phyloP scores from a whole-genome alignment of 2,329 filamentous ascomycete species.

The Verticillium nonalfalfae region DNA sequence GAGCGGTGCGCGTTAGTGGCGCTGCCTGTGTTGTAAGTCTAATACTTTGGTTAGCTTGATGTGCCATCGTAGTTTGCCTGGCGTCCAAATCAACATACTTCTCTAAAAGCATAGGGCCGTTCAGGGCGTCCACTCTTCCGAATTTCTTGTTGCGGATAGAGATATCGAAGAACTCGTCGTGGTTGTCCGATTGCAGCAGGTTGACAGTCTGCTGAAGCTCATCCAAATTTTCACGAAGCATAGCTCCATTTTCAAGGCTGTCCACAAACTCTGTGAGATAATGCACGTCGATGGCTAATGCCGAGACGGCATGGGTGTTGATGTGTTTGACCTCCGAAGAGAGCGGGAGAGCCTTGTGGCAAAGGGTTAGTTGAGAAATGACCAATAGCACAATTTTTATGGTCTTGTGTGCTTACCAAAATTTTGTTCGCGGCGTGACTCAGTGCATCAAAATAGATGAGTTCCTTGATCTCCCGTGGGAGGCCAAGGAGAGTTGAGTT shows the following conservation, averaged over 20 bases:
- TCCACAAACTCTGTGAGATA: conserved; percentile 85
- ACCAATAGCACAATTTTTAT: conserved; percentile 2
- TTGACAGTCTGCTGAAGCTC: conserved; percentile 90
- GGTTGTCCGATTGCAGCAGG: conserved; percentile 79
- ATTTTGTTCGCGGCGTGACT: conserved; percentile 86
- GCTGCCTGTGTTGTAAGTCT: conserved; percentile 61
- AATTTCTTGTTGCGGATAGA: conserved; percentile 89
- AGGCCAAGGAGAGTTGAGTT: conserved; percentile 85
- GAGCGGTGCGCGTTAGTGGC: conserved; percentile 52
- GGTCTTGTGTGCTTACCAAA: conserved; percentile 40
- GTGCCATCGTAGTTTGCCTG: neutral
- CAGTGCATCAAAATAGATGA: conserved; percentile 95
- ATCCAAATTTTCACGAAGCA: conserved; percentile 82
- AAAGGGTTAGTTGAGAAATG: conserved; percentile 10
- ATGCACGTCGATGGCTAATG: conserved; percentile 74
- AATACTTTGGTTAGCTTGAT: conserved; percentile 17
- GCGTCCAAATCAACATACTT: conserved; percentile 52
- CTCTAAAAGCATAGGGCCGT: conserved; percentile 83
- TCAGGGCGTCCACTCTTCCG: conserved; percentile 83
- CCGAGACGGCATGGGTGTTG: conserved; percentile 76
- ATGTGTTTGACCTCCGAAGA: conserved; percentile 76
- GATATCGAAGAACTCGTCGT: conserved; percentile 96
- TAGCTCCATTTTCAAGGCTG: conserved; percentile 75
- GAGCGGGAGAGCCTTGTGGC: conserved; percentile 61
- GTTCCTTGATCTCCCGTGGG: conserved; percentile 92